Evolutionary conservation across 2,329 filamentous ascomycete genomes (phyloP).

Genomic region (Graphiopsis chlorocephala): DNA sequence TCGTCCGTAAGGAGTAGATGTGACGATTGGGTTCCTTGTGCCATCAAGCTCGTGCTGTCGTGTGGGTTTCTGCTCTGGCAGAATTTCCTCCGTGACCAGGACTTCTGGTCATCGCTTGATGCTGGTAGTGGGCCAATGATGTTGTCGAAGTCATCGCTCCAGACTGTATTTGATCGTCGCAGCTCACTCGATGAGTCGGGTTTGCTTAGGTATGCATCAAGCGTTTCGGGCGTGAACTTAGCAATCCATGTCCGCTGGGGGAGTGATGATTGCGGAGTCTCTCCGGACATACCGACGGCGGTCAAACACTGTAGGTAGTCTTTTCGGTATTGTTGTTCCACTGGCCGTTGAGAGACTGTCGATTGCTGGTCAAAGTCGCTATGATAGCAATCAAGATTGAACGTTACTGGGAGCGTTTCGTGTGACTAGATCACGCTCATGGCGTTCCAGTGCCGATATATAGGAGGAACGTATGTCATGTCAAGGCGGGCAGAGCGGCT

Average conservation of each 20-base stretch:
- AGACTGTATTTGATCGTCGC: neutral
- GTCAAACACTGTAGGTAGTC: neutral
- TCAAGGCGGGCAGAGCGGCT: neutral
- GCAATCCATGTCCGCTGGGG: conserved; percentile 8
- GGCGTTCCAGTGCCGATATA: neutral
- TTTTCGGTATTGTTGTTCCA: neutral
- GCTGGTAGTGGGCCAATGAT: neutral
- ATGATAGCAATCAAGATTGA: neutral
- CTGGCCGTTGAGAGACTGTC: neutral
- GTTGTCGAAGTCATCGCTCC: conserved; percentile 15
- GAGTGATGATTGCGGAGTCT: neutral
- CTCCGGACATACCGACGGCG: neutral
- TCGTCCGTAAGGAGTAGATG: neutral
- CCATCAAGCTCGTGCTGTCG: neutral
- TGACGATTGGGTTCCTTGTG: neutral
- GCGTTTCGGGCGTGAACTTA: neutral
- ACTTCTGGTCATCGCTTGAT: neutral
- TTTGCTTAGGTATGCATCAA: neutral
- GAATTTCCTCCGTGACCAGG: neutral
- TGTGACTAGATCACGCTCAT: neutral
- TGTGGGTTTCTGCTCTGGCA: neutral
- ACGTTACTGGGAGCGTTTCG: neutral
- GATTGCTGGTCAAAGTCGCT: neutral
- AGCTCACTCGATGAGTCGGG: neutral
- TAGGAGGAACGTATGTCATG: neutral